Evolutionary conservation across 2,329 filamentous ascomycete species (phyloP), one percentile per base, ranked within the genome.

Genomic region (Ascochyta rabiei): DNA sequence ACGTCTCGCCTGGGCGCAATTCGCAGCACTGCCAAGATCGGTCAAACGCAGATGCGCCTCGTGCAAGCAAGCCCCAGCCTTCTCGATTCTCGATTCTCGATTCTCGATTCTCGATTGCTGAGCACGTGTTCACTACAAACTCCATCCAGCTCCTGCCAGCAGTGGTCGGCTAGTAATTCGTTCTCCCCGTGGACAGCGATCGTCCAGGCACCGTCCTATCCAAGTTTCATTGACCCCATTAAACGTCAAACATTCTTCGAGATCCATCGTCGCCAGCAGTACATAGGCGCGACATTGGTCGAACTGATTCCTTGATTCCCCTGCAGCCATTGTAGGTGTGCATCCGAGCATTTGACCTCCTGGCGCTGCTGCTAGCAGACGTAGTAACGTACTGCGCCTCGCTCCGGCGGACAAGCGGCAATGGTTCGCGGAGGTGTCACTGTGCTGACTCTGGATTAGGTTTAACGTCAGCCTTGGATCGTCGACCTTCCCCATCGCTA

Each of bases 361-460:
- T 45, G 39, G 46, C 39, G 39, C 47, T 26, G 40, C 30, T 47
- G 47, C 50, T 47, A 50, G 53, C 56, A 48, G 40, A 48, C 49
- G 48, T 50, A 56, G 51, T 50, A 42, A 48, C 49, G 48, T 50
- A 56, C 53, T 50, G 59, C 48, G 57, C 57, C 57, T 56, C 51
- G 41, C 30, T 53, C 45, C 38, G 44, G 53, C 43, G 37, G 45
- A 48, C 49, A 52, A 64, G 55, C 44, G 50, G 53, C 56, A 23
- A 51, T 55, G 54, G 57, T 46, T 62, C 43, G 59, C 51, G 53
- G 57, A 49, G 52, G 34, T 44, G 51, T 45, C 35, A 48, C 48
- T 48, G 53, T 48, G 24, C 37, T 48, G 48, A 52, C 39, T 33
- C 61, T 54, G 16, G 52, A 57, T 57, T 53, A 39, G 57, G 52